Base-by-base conservation (phyloP, 2,329 filamentous ascomycete species). In the Neofusicoccum kwambonambiense region DNA sequence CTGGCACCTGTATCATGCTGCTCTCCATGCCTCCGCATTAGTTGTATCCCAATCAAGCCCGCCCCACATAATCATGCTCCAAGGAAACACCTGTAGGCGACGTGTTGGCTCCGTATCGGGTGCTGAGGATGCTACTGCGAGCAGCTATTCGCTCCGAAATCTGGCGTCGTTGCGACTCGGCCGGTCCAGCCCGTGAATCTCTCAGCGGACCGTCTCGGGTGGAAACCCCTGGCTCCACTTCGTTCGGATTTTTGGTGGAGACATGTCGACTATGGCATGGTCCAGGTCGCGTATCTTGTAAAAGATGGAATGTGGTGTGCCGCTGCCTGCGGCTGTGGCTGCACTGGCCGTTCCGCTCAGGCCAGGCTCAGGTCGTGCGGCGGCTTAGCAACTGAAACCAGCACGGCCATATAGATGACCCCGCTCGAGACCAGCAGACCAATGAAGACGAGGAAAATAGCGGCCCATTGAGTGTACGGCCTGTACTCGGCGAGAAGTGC, bases 391-490 rank as follows among this genome's bases (percentile, higher is more conserved):
- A 50, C 44, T 19, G 58, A 50, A n/a, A 41, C 44, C 31, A 58
- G 52, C 31, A 65, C 27, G 22, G 54, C 63, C 22, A 65, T 51
- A 12, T 52, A 60, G 11, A 61, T 31, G 27, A 65, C 54, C 45
- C 54, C 57, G 17, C 22, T 41, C 8, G 42, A 52, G 54, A 65
- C 50, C 45, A 60, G n/a, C 15, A 65, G 12, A 45, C 63, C 63
- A 45, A 65, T 34, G 15, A 60, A 15, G 4, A 65, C 19, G 12
- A 60, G 37, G 7, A 52, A 50, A n/a, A 35, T 37, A 4, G 47
- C 39, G 27, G 50, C 56, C 54, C 54, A 60, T 27, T 54, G 63
- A 2, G 57, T 57, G 15, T 39, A 61, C 13, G 45, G 54, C 56
- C 22, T 61, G 63, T 54, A 65, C 39, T 52, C 63, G 12, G 45